Base-by-base conservation (phyloP, 352 stramenopile species). In the Elongisporangium prolatum region DNA sequence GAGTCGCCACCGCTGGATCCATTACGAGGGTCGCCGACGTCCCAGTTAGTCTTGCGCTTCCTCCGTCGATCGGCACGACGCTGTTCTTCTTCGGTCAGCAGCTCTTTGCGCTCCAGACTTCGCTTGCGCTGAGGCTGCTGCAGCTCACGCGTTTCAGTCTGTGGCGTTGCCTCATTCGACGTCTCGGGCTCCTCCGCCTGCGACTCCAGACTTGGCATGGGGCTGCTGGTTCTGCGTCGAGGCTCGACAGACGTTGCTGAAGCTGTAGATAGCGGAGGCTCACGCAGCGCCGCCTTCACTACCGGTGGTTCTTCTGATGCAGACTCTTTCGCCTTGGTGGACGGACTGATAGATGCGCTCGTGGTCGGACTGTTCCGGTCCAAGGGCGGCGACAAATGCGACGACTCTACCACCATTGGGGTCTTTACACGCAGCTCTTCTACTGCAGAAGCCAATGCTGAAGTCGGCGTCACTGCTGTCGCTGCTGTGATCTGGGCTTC, bases 41-140 rank as follows among this genome's bases (percentile, higher is more conserved):
- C 85, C 85, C 85, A 95, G 58, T 93, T 89, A 0, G 83, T 83
- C 52, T 89, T 91, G 24, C 77, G 78, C 24, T 75, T 79, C 60
- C 83, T 75, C 52, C 85, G 75, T 25, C 80, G 71, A 63, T 89
- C 77, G 6, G 80, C 75, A 48, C 83, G 76, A 4, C 77, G 76
- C n/a, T 71, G 70, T 21, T 86, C 70, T 61, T 87, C 77, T 44
- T 84, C 68, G 3, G 82, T 84, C 48, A 86, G 59, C 2, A 60
- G 74, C 44, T 62, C 50, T 21, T 71, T 62, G 25, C 59, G 56
- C 55, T 87, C 74, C 8, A 77, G 61, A 37, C 66, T 83, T 18
- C 71, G 61, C 59, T 86, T 85, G 37, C 56, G 54, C 10, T 17
- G 34, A 44, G 34, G 34, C 34, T 44, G 34, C 1, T 17, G 34